phyloP scores from a whole-genome alignment of 2,329 filamentous ascomycete genomes.

The Alternaria sp. region DNA sequence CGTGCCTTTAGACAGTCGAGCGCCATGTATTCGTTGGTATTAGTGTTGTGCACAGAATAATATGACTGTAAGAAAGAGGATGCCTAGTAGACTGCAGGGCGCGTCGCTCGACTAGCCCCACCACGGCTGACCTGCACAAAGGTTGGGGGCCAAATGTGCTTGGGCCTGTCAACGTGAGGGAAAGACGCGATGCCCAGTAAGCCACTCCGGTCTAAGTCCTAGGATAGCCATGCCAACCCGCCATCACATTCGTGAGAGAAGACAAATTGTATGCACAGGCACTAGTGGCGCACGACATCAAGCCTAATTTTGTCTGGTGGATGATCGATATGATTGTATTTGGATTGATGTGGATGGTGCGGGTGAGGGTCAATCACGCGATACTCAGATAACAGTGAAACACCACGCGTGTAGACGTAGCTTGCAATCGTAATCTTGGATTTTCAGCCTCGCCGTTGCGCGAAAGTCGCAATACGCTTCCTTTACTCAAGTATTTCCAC shows the following conservation, averaged over 20 bases:
- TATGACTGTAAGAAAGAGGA: not conserved
- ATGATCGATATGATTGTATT: too few species aligned
- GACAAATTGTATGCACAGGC: not conserved
- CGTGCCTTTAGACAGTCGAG: not conserved
- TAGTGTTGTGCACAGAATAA: not conserved
- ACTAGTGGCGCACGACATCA: not conserved
- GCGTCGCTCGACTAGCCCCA: not conserved
- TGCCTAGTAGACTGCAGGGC: not conserved
- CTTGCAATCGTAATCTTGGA: too few species aligned
- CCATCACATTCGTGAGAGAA: accelerated
- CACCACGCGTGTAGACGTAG: not conserved
- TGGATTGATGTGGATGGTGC: not conserved
- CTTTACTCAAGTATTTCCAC: not conserved
- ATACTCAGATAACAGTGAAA: not conserved
- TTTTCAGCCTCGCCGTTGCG: not conserved
- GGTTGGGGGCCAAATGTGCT: not conserved
- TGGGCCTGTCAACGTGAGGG: not conserved
- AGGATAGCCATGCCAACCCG: accelerated
- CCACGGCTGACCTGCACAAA: not conserved
- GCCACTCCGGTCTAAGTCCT: too few species aligned
- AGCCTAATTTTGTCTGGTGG: not conserved
- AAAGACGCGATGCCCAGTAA: not conserved
- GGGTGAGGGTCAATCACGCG: not conserved
- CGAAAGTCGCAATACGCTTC: too few species aligned
- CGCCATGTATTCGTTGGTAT: not conserved